A percentile compares a stretch with the other conserved stretches of the same genome.
Evolutionary conservation across 176 grass and related monocot genomes (phyloP).

Genomic region (Lolium perenne): DNA sequence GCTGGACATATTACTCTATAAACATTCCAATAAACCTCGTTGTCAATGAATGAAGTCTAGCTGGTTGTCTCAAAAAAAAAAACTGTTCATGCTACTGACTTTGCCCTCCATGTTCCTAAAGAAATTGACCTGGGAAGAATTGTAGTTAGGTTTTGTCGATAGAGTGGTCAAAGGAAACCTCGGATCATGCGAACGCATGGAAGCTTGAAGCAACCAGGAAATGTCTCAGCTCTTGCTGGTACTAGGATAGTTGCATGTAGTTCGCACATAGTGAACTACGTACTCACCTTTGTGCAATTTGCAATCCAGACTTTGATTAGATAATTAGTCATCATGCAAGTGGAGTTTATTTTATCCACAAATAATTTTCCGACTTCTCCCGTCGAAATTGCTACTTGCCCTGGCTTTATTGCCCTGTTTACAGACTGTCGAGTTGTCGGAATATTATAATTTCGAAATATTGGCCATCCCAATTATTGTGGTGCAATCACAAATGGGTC

Average conservation of each 20-base stretch:
- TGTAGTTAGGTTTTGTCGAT: not conserved
- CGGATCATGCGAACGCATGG: conserved; percentile 15
- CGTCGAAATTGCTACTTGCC: not conserved
- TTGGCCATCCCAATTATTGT: not conserved
- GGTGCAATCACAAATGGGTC: not conserved
- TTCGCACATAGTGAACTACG: conserved; percentile 2
- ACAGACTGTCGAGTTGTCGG: not conserved
- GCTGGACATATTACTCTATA: too few species aligned
- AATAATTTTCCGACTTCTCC: not conserved
- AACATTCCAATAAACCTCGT: too few species aligned
- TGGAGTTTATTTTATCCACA: not conserved
- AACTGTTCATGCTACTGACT: not conserved
- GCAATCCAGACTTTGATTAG: conserved; percentile 11
- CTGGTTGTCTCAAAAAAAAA: too few species aligned
- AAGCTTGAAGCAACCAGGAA: conserved; percentile 22
- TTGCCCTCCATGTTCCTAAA: not conserved
- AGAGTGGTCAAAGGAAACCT: conserved; percentile 45
- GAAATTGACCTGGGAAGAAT: conserved; percentile 7
- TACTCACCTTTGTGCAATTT: conserved; percentile 23
- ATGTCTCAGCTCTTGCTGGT: conserved; percentile 18
- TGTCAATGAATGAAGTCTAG: too few species aligned
- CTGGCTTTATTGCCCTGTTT: not conserved
- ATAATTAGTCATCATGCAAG: not conserved
- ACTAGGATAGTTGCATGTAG: not conserved
- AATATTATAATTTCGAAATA: not conserved